Conservation (phyloP, 495 filamentous ascomycete genomes). For the Penicillium atrosanguineum region DNA sequence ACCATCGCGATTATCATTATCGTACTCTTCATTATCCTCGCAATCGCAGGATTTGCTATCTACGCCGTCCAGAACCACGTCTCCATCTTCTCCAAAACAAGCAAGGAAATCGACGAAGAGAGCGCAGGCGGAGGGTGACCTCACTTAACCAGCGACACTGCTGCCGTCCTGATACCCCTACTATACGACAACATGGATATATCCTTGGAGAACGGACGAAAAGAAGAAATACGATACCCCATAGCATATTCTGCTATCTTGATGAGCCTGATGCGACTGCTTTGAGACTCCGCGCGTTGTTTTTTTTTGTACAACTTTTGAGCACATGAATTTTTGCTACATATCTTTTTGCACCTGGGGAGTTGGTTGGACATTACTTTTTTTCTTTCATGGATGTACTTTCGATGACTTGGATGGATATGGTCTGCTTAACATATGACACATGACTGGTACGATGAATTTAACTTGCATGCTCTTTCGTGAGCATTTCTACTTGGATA, state of each 20-base stretch:
- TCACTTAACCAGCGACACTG: background rate
- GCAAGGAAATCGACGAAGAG: constrained; percentile 42
- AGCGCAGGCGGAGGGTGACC: constrained; percentile 31
- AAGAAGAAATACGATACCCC: constrained; percentile 12
- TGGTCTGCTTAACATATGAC: constrained; percentile 3
- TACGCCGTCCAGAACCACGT: constrained; percentile 51
- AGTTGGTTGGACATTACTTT: background rate
- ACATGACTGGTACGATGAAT: constrained; percentile 6
- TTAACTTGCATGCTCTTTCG: background rate
- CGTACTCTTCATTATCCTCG: constrained; percentile 70
- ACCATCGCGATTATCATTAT: constrained; percentile 82
- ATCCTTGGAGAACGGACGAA: background rate
- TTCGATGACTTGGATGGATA: constrained; percentile 5
- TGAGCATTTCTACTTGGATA: background rate
- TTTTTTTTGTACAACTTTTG: constrained; percentile 1
- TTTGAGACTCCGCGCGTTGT: background rate
- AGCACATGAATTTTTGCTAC: background rate
- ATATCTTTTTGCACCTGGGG: background rate
- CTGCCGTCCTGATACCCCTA: background rate
- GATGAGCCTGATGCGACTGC: constrained; percentile 3
- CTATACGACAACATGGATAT: constrained; percentile 1
- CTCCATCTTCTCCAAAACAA: constrained; percentile 34
- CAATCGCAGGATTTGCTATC: constrained; percentile 66
- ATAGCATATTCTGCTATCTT: background rate
- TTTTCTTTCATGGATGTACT: constrained; percentile 5